Evolutionary conservation across 2,329 filamentous ascomycete genomes (phyloP).

Genomic region (Onygenales sp.): DNA sequence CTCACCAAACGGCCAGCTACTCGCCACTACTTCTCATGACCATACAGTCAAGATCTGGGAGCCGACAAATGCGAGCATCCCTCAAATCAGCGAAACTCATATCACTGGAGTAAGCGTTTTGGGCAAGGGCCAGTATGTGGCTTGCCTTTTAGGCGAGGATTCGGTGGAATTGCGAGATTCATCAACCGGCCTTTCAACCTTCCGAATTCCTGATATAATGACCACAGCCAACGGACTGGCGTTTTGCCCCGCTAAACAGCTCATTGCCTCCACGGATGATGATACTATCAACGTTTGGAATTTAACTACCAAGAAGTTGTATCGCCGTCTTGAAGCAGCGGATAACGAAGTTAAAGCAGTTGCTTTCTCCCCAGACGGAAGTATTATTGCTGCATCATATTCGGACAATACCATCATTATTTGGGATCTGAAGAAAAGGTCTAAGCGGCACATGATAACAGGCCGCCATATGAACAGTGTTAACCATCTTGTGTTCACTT

Average conservation of each 20-base stretch:
- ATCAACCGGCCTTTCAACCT: not conserved
- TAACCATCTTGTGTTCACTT: not conserved
- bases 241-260: not conserved
- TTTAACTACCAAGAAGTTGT: not conserved
- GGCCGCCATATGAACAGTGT: not conserved
- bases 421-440: not conserved
- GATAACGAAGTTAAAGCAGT: not conserved
- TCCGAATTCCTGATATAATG: not conserved
- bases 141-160: not conserved
- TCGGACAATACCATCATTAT: not conserved
- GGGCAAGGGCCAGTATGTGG: not conserved
- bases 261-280: not conserved
- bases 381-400: not conserved
- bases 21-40: conserved; percentile 8
- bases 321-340: not conserved
- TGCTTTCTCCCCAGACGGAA: not conserved
- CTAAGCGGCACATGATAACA: not conserved
- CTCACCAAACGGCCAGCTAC: conserved; percentile 3
- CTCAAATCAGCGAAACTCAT: not conserved
- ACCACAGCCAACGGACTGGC: not conserved
- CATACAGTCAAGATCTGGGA: conserved; percentile 5
- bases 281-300: not conserved
- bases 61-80: not conserved
- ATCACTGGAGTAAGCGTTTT: not conserved
- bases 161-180: not conserved